A percentile compares a stretch with the other conserved stretches of the same genome.
phyloP scores from a whole-genome alignment of 441 rosid genomes.

The Pelargonium cotyledonis region DNA sequence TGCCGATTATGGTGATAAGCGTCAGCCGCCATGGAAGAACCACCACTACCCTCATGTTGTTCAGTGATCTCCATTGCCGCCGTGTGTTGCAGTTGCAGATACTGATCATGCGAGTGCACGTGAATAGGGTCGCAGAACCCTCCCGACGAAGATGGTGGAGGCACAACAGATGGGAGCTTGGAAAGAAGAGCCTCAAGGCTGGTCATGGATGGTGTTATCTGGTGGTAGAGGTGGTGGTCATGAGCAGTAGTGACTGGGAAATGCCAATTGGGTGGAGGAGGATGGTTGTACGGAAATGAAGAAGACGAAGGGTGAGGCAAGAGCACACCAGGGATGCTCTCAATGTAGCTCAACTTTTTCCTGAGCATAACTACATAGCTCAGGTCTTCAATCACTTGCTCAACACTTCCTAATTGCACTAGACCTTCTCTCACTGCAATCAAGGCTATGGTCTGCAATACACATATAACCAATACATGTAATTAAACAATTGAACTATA shows the following conservation, averaged over 20 bases:
- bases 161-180: constrained; percentile 85
- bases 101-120: neutral
- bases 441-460: constrained; percentile 85
- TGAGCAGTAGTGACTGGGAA: no score
- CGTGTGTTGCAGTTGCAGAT: no score
- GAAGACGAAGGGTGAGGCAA: constrained; percentile 92
- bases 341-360: constrained; percentile 87
- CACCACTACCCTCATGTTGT: neutral
- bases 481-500: no score
- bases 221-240: no score
- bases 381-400: constrained; percentile 61
- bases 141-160: constrained; percentile 22
- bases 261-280: no score
- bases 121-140: neutral
- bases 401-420: constrained; percentile 79
- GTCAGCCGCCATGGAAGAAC: neutral
- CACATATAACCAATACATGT: constrained; percentile 16
- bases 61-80: neutral
- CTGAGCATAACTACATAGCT: constrained; percentile 74
- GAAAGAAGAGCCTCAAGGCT: constrained; percentile 96
- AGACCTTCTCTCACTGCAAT: constrained; percentile 96
- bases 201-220: constrained; percentile 88
- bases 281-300: constrained; percentile 44
- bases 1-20: neutral
- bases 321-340: constrained; percentile 88